Evolutionary conservation across 1,139 yeast genomes (phyloP), one percentile per base, ranked within the genome.

Genomic region (Scheffersomyces parashehatae): DNA sequence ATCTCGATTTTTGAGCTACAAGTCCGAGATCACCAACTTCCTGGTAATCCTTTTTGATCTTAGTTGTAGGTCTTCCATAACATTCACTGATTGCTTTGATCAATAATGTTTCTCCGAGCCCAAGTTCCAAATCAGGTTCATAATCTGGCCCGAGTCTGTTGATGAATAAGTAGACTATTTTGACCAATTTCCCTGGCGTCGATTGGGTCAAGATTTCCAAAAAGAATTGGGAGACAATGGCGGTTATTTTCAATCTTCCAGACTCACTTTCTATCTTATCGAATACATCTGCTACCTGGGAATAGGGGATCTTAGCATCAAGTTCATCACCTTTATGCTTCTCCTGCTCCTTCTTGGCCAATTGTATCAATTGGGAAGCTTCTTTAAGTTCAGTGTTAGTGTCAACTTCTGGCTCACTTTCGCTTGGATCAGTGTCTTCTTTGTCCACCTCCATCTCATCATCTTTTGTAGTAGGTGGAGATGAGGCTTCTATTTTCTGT

Each of bases 71-170:
- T 46, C 96, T 75, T 1, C 99, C 99, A 14, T 96, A 91, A 42
- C 96, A 82, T 58, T 88, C 97, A 37, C 91, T 82, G 36, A 93
- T 82, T 0, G 99, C 95, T 59, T 91, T 93, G 58, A 90, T 82
- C 34, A 93, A 70, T 13, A 93, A 63, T 0, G 95, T 83, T 62
- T 93, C 99, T 11, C 99, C 99, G 3, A 93, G 75, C 0, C 99
- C 98, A 31, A 93, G 69, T 58, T 93, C 99, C 48, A 91, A 70
- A 34, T 95, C 97, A 0, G 78, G 78, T 57, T 89, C 97, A 60
- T 93, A 93, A 60, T 93, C 99, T 0, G 99, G 99, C 0, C 98
- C 97, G 12, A 93, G 71, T 44, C 95, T 72, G 60, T 91, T 91
- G 58, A 91, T 90, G 64, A 87, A 88, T 13, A 93, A 73, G 56